Conservation (phyloP, 805 yeast species). For the Yamadazyma endophytica region DNA sequence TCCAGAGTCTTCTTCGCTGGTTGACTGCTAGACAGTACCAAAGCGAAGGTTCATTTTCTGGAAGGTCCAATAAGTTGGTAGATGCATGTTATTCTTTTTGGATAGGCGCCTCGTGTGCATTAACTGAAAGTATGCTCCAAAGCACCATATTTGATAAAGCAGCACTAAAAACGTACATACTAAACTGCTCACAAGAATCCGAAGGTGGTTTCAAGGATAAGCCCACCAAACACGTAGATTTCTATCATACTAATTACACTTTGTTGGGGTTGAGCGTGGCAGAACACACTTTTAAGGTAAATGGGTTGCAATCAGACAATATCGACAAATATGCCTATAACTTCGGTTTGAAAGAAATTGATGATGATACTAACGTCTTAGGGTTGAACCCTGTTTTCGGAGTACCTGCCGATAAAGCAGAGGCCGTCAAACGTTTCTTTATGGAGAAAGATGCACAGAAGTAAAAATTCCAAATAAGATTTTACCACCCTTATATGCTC, state of each 20-base stretch:
- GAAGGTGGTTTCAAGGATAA: conserved; percentile 84
- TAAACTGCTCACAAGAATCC: conserved; percentile 70
- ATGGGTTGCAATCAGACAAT: background rate
- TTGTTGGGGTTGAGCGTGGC: conserved; percentile 68
- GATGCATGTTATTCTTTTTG: conserved; percentile 96
- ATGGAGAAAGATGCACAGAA: background rate
- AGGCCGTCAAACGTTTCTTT: conserved; percentile 16
- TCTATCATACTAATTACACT: conserved; percentile 87
- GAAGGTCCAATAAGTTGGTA: conserved; percentile 88
- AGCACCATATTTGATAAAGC: conserved; percentile 45
- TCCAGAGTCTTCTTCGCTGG: conserved; percentile 62
- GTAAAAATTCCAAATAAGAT: background rate
- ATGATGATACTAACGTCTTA: conserved; percentile 12
- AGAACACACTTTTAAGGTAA: conserved; percentile 38
- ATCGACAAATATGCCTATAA: conserved; percentile 14
- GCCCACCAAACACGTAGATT: conserved; percentile 77
- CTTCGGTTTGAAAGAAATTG: conserved; percentile 9
- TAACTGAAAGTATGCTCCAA: conserved; percentile 50
- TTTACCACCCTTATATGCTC: background rate
- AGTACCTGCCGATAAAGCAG: conserved; percentile 29
- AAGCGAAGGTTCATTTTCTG: conserved; percentile 84
- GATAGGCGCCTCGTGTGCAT: conserved; percentile 77
- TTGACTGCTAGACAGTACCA: conserved; percentile 59
- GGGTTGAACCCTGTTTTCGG: conserved; percentile 27
- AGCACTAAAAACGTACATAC: conserved; percentile 59